These are phyloP conservation scores for Biscutella laevigata DNA, from an alignment of 441 rosid species.

Conservation along the genomic window DNA sequence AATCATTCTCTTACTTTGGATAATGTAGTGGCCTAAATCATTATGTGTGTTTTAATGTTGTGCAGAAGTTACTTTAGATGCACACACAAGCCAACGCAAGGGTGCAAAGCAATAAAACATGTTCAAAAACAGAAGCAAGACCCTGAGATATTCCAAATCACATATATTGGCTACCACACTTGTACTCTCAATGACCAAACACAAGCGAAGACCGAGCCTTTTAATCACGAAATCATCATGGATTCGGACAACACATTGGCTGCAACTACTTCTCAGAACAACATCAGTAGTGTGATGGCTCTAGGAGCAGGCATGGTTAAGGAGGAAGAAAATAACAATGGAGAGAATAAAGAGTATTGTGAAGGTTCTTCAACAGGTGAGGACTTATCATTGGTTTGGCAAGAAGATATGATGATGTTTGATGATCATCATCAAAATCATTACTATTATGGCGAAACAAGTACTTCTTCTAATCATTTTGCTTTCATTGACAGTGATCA, in stretches of 20 bases:
- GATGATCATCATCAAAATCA: conserved; percentile 22
- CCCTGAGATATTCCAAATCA: conserved; percentile 37
- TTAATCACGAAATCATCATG: conserved; percentile 3
- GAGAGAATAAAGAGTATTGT: conserved; percentile 14
- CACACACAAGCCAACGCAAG: conserved; percentile 58
- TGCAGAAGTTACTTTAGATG: conserved; percentile 79
- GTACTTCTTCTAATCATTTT: conserved; percentile 11
- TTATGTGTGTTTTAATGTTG: conserved; percentile 6
- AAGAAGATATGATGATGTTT: conserved; percentile 16
- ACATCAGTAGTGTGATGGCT: neutral
- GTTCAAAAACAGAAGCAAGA: conserved; percentile 52
- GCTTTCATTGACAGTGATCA: conserved; percentile 18
- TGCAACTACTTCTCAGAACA: neutral
- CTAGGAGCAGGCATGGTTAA: neutral
- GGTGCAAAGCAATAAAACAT: conserved; percentile 62
- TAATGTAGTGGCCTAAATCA: conserved; percentile 20
- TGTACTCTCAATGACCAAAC: conserved; percentile 25
- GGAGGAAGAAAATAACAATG: conserved; percentile 11
- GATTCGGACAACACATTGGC: conserved; percentile 8
- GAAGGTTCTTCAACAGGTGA: conserved; percentile 19
- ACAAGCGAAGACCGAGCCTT: conserved; percentile 16
- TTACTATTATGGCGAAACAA: conserved; percentile 11
- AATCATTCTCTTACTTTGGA: too few relatives aligned
- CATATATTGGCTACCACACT: conserved; percentile 54
- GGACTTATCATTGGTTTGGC: conserved; percentile 24